phyloP scores from a whole-genome alignment of 2,329 filamentous ascomycete genomes.

The Botrytis paeoniae region DNA sequence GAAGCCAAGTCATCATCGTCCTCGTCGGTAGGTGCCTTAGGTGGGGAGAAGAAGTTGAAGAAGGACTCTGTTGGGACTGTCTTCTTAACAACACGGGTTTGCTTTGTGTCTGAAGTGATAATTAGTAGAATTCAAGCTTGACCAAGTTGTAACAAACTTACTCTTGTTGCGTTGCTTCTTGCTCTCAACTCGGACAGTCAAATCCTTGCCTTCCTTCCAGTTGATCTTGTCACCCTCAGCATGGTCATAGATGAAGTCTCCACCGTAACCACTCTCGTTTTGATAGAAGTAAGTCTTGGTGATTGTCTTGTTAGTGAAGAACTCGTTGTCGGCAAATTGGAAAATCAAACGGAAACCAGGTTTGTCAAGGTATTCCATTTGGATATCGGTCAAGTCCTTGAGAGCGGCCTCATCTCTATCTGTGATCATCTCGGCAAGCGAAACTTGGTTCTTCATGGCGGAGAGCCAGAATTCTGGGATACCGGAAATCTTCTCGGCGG shows the following conservation, averaged over 20 bases:
- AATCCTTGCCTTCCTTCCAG: conserved; percentile 89
- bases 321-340: conserved; percentile 92
- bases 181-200: conserved; percentile 93
- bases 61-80: conserved; percentile 98
- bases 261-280: conserved; percentile 96
- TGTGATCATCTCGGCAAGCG: conserved; percentile 96
- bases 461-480: conserved; percentile 99
- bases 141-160: conserved; percentile 47
- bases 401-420: conserved; percentile 94
- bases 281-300: conserved; percentile 99
- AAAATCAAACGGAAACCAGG: conserved; percentile 98
- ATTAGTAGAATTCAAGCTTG: conserved; percentile 6
- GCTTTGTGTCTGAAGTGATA: conserved; percentile 77
- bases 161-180: conserved; percentile 99
- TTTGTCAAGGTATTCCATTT: conserved; percentile 99
- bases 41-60: conserved; percentile 90
- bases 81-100: conserved; percentile 98
- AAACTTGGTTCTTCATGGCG: conserved; percentile 99
- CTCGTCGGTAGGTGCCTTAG: conserved; percentile 73
- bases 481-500: conserved; percentile 58
- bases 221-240: conserved; percentile 97
- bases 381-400: conserved; percentile 85
- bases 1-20: conserved; percentile 72
- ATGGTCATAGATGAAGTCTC: conserved; percentile 99
- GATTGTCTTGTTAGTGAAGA: conserved; percentile 95